These are phyloP conservation scores for Leersia perrieri DNA, from an alignment of 176 grass and related monocot genomes.

Conservation along the genomic window DNA sequence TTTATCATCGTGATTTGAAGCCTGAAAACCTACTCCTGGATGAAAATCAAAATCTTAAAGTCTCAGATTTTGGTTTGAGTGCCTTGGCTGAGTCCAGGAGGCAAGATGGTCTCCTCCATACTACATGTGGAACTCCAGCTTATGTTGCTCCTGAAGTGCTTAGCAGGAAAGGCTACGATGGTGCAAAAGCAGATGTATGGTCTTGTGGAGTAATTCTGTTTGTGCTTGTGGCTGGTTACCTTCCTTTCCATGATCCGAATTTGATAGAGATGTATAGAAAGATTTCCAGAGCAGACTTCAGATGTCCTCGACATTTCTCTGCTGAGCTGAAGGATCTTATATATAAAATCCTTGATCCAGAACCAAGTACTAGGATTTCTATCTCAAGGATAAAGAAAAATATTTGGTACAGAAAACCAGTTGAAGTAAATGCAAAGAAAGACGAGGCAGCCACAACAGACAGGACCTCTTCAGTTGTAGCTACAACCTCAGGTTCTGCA, in stretches of 20 bases:
- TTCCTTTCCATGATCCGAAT: constrained; percentile 95
- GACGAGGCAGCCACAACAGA: constrained; percentile 19
- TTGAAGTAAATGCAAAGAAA: constrained; percentile 32
- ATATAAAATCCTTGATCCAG: constrained; percentile 66
- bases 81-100: constrained; percentile 74
- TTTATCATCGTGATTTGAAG: constrained; percentile 92
- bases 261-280: constrained; percentile 93
- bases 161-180: constrained; percentile 82
- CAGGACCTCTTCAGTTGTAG: constrained; percentile 5
- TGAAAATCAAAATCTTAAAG: constrained; percentile 85
- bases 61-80: constrained; percentile 98
- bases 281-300: constrained; percentile 75
- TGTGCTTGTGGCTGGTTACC: constrained; percentile 83
- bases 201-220: constrained; percentile 90
- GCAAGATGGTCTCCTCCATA: constrained; percentile 80
- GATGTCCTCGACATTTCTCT: constrained; percentile 73
- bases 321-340: constrained; percentile 66
- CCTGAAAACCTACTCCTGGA: constrained; percentile 90
- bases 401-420: constrained; percentile 62
- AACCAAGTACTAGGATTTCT: constrained; percentile 76
- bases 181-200: constrained; percentile 85
- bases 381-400: constrained; percentile 71
- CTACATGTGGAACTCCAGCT: constrained; percentile 91
- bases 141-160: constrained; percentile 97
- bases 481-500: constrained; percentile 19